These are phyloP conservation scores for Yamadazyma mexicana DNA, from an alignment of 1,139 yeast genomes.

Conservation along the genomic window DNA sequence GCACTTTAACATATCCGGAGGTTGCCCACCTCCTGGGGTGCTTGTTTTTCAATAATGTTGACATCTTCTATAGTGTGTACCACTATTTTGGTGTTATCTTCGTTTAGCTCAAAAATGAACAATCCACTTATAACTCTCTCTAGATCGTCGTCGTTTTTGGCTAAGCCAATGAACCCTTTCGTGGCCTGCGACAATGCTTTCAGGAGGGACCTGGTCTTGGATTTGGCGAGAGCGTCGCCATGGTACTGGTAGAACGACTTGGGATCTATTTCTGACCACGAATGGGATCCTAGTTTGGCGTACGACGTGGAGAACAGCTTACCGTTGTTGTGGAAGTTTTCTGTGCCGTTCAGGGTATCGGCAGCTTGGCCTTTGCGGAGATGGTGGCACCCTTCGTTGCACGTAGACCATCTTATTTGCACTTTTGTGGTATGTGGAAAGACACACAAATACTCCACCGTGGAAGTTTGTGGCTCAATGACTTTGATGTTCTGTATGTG, in stretches of 20 bases:
- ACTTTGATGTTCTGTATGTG: conserved; percentile 49
- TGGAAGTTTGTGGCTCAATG: conserved; percentile 13
- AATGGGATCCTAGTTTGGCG: conserved; percentile 39
- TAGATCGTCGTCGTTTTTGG: conserved; percentile 28
- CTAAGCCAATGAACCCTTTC: conserved; percentile 32
- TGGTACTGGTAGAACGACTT: conserved; percentile 3
- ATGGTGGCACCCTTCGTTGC: conserved; percentile 52
- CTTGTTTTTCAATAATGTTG: conserved; percentile 56
- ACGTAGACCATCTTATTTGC: conserved; percentile 62
- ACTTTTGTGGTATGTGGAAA: conserved; percentile 51
- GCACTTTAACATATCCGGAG: conserved; percentile 31
- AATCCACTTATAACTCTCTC: conserved; percentile 65
- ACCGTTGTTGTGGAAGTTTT: not conserved
- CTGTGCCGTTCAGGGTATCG: not conserved
- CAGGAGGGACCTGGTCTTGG: conserved; percentile 2
- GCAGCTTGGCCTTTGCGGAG: conserved; percentile 15
- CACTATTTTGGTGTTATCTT: conserved; percentile 53
- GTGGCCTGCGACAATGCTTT: conserved; percentile 23
- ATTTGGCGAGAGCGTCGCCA: not conserved
- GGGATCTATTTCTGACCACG: conserved; percentile 37
- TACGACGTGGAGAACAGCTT: conserved; percentile 31
- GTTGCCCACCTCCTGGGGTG: conserved; percentile 29
- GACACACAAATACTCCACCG: conserved; percentile 32
- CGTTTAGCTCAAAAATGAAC: conserved; percentile 72
- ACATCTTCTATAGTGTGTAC: conserved; percentile 82